Evolutionary conservation across 2,329 filamentous ascomycete species (phyloP).

Genomic region (Hymenoscyphus linearis): DNA sequence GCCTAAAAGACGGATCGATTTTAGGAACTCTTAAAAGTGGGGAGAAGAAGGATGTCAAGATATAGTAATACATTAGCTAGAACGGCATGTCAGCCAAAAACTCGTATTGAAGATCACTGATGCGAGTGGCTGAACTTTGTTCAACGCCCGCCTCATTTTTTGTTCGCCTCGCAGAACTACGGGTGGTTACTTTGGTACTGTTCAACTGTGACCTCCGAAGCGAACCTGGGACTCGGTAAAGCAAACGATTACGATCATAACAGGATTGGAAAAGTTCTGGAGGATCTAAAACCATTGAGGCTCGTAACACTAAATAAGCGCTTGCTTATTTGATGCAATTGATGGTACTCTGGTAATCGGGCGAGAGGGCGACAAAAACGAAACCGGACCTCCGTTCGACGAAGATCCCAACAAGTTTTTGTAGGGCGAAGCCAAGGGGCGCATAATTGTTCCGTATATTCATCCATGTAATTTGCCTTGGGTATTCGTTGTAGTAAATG

Average conservation of each 20-base stretch:
- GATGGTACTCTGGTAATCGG: not conserved
- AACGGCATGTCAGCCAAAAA: not conserved
- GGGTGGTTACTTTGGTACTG: no score
- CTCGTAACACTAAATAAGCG: not conserved
- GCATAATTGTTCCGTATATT: not conserved
- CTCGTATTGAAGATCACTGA: not conserved
- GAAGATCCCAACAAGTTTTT: not conserved
- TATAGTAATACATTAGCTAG: not conserved
- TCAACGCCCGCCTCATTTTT: not conserved
- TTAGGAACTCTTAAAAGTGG: no score
- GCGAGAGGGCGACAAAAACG: not conserved
- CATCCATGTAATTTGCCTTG: not conserved
- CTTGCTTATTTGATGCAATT: not conserved
- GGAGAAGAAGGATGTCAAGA: not conserved
- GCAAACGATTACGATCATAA: not conserved
- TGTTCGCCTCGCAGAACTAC: not conserved
- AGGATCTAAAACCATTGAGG: not conserved
- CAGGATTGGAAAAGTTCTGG: not conserved
- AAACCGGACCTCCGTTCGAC: not conserved
- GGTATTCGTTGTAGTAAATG: not conserved
- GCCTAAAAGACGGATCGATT: no score
- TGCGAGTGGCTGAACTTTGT: not conserved
- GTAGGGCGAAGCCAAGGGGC: not conserved
- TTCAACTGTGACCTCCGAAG: not conserved
- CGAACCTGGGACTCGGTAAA: not conserved